phyloP scores from a whole-genome alignment of 495 filamentous ascomycete genomes.

The Aspergillus mulundensis region DNA sequence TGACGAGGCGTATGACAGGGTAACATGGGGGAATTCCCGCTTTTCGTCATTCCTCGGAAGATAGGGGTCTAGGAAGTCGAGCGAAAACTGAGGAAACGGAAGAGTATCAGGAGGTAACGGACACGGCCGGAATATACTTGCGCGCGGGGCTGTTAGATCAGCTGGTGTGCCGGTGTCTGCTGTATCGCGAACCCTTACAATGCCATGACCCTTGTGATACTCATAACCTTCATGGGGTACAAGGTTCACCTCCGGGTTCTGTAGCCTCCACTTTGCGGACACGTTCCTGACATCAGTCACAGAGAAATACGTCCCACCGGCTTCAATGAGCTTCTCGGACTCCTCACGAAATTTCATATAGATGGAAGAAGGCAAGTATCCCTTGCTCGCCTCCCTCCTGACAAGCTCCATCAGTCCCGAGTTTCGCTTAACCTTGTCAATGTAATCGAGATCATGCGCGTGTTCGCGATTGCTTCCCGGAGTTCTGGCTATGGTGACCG shows the following conservation, averaged over 20 bases:
- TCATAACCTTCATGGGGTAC: slow-evolving; percentile 49
- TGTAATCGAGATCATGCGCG: slow-evolving; percentile 49
- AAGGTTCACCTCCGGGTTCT: slow-evolving; percentile 45
- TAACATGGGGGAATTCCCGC: slow-evolving; percentile 50
- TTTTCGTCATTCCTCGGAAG: slow-evolving; percentile 33
- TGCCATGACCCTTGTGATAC: slow-evolving; percentile 49
- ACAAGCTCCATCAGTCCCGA: slow-evolving; percentile 51
- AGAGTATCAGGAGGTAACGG: slow-evolving; percentile 42
- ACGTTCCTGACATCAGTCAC: slow-evolving; percentile 51
- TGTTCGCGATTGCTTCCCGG: slow-evolving; percentile 41
- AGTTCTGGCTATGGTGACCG: slow-evolving; percentile 39
- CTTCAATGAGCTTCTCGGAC: slow-evolving; percentile 40
- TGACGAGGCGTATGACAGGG: slow-evolving; percentile 85
- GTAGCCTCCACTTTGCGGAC: slow-evolving; percentile 49
- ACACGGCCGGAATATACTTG: slow-evolving; percentile 20
- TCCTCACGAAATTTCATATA: slow-evolving; percentile 50
- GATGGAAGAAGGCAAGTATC: slow-evolving; percentile 51
- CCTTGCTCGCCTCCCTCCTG: slow-evolving; percentile 45
- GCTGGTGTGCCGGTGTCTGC: slow-evolving; percentile 14
- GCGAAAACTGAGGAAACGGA: slow-evolving; percentile 38
- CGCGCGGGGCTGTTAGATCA: slow-evolving; percentile 11
- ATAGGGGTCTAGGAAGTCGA: slow-evolving; percentile 48
- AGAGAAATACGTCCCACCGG: slow-evolving; percentile 48
- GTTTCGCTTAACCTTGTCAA: slow-evolving; percentile 50
- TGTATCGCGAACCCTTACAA: slow-evolving; percentile 32